phyloP scores from a whole-genome alignment of 2,329 filamentous ascomycete genomes.

The Amesomyces nigricolor region DNA sequence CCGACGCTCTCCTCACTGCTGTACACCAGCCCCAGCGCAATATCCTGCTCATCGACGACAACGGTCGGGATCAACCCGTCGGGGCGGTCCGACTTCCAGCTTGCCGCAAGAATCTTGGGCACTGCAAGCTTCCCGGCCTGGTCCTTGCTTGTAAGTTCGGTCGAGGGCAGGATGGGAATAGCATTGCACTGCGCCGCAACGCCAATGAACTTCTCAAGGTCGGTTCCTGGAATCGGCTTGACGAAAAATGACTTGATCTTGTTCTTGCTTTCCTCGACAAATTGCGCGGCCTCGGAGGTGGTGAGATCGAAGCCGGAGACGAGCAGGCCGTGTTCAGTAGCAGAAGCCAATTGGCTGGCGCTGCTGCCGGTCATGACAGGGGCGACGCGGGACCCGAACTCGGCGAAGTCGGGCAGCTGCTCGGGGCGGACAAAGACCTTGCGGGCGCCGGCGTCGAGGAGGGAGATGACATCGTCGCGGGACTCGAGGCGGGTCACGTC shows the following conservation, averaged over 20 bases:
- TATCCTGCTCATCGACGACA: conserved; percentile 81
- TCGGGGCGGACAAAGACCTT: conserved; percentile 75
- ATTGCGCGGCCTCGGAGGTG: conserved; percentile 36
- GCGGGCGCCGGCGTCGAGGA: conserved; percentile 79
- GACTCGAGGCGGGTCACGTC: conserved; percentile 67
- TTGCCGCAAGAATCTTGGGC: conserved; percentile 64
- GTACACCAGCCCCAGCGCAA: conserved; percentile 85
- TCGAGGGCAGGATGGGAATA: conserved; percentile 70
- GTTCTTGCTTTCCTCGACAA: conserved; percentile 41
- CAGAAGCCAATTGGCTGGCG: conserved; percentile 22
- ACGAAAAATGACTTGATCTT: conserved; percentile 45
- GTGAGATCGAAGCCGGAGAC: conserved; percentile 48
- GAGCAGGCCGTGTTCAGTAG: conserved; percentile 46
- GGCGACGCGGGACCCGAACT: conserved; percentile 52
- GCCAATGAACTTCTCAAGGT: conserved; percentile 43
- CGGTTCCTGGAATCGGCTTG: conserved; percentile 43
- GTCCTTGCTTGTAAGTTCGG: conserved; percentile 61
- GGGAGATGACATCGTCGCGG: conserved; percentile 66
- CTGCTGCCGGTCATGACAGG: conserved; percentile 40
- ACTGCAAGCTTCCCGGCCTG: conserved; percentile 58
- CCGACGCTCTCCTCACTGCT: conserved; percentile 86
- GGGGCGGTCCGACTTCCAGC: conserved; percentile 72
- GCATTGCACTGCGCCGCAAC: conserved; percentile 47
- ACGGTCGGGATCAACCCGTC: conserved; percentile 86
- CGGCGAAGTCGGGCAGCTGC: conserved; percentile 55